Conservation (phyloP, 768 basidiomycete species). For the Lyophyllum shimeji region DNA sequence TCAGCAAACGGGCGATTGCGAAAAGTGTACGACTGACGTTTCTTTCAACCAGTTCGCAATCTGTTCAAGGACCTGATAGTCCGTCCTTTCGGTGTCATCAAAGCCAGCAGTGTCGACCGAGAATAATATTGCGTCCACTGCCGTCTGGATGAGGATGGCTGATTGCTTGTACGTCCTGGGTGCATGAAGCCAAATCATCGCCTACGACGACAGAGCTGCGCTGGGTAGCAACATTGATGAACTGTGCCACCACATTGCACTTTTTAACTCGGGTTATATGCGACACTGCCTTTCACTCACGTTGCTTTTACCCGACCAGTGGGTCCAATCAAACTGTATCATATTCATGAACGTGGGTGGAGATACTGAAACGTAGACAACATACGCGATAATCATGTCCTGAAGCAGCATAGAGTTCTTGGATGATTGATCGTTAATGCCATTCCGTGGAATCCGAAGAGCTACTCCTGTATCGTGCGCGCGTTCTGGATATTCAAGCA, state of each 20-base stretch:
- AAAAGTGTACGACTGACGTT: constrained; percentile 17
- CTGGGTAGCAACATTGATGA: constrained; percentile 21
- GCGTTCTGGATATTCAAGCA: background rate
- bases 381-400: constrained; percentile 21
- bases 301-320: constrained; percentile 30
- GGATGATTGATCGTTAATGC: background rate
- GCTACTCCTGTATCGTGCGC: too few relatives aligned
- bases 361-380: background rate
- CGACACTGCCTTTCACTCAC: constrained; percentile 17
- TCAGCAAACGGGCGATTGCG: background rate
- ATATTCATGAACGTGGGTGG: background rate
- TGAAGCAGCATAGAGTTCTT: constrained; percentile 7
- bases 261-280: background rate
- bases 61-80: constrained; percentile 22
- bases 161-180: constrained; percentile 17
- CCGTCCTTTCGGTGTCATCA: constrained; percentile 22
- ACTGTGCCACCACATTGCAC: constrained; percentile 10
- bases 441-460: too few relatives aligned
- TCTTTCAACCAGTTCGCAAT: constrained; percentile 25
- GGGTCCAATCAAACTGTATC: constrained; percentile 25
- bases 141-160: constrained; percentile 18
- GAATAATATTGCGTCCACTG: constrained; percentile 18
- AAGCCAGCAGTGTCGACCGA: constrained; percentile 29
- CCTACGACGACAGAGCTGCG: constrained; percentile 9
- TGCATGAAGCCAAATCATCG: constrained; percentile 21